Base-by-base conservation (phyloP, 345 rosid species). In the Durio zibethinus region DNA sequence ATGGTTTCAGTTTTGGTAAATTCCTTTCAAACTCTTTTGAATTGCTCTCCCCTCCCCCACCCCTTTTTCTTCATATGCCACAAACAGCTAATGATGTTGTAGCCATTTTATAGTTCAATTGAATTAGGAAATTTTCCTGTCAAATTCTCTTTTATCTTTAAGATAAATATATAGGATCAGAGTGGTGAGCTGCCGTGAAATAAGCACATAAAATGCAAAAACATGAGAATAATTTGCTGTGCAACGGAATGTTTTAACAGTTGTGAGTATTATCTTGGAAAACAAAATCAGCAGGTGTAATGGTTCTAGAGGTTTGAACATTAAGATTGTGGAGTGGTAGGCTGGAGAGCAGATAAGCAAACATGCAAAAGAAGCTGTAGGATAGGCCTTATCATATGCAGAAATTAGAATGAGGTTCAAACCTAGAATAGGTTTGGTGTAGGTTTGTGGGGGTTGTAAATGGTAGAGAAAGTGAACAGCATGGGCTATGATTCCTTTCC, bases 1-100 rank as follows among this genome's bases (percentile, higher is more conserved):
- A 96, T 84, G 99, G 98, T 79, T 96, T 89, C 80, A 96, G 93
- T 83, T 95, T 93, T 80, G 99, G 99, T 95, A 89, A 80, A 75
- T 57, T 66, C 31, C 42, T 40, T 75, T 47, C 20, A 29, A 54
- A 25, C 70, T 42, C 62, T 14, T 31, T 45, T 31, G 52, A 4
- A 5, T 25, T 29, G 31, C 63, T 25, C 18, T n/a, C 61, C 23
- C n/a, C n/a, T n/a, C 45, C 38, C 15, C 14, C 52, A 8, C 53
- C 23, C 21, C 5, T 10, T 10, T 47, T 47, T 14, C 20, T 15
- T 10, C 61, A 31, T 68, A 14, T 45, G 54, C 59, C 42, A 33
- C 5, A 31, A 52, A 31, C 42, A 5, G 38, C 47, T 43, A 67
- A 43, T 47, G 73, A 69, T 69, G 38, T 45, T 69, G 47, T 20